A percentile compares a stretch with the other conserved stretches of the same genome.
These are phyloP conservation scores for Apiotrichum sp. DNA, from an alignment of 1,284 basidiomycete genomes.

Conservation along the genomic window DNA sequence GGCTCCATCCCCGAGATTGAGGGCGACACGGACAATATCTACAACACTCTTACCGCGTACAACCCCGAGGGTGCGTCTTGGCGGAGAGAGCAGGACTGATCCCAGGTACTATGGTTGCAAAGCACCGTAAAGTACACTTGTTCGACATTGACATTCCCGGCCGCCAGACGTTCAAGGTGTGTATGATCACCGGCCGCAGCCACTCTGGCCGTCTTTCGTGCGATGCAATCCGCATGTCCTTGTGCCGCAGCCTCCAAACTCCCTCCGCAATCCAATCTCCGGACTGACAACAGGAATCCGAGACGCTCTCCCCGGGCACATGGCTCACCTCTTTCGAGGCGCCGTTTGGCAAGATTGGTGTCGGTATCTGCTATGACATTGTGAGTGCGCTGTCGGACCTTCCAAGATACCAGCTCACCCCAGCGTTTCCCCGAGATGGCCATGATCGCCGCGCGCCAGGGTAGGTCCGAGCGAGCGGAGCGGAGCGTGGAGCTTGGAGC, in stretches of 20 bases:
- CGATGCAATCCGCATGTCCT: too few relatives aligned
- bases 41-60: constrained; percentile 89
- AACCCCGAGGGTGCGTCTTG: constrained; percentile 63
- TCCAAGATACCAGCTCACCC: not conserved
- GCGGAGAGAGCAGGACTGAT: not conserved
- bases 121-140: constrained; percentile 89
- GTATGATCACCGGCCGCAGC: too few relatives aligned
- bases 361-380: constrained; percentile 52
- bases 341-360: constrained; percentile 50
- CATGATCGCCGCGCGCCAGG: constrained; percentile 81
- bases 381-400: too few relatives aligned
- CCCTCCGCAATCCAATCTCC: too few relatives aligned
- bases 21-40: constrained; percentile 59
- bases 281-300: constrained; percentile 97
- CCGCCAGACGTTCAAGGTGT: constrained; percentile 89
- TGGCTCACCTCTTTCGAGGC: constrained; percentile 81
- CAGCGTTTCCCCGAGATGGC: constrained; percentile 88
- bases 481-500: not conserved
- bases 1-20: constrained; percentile 86
- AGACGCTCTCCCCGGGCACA: constrained; percentile 77
- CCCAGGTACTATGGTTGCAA: constrained; percentile 73
- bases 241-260: too few relatives aligned
- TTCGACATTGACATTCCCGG: constrained; percentile 99
- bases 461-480: constrained; percentile 43
- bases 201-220: too few relatives aligned